These are phyloP conservation scores for Naganishia antarctica DNA, from an alignment of 768 basidiomycete genomes.

Conservation along the genomic window DNA sequence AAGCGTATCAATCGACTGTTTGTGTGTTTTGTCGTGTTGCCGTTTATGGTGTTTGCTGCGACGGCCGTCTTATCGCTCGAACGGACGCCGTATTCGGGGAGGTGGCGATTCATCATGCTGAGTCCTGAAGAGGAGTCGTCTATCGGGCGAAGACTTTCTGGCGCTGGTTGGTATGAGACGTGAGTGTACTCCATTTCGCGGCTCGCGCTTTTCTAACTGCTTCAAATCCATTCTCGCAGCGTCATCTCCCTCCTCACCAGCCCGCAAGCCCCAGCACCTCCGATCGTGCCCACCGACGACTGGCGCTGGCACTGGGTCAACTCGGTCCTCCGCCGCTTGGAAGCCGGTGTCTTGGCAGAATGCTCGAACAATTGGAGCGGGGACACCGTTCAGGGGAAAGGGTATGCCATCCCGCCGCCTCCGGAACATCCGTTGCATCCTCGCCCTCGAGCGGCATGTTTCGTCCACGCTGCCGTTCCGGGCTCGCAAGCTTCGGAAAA, in stretches of 20 bases:
- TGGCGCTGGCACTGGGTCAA: slow-evolving; percentile 89
- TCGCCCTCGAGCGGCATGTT: slow-evolving; percentile 70
- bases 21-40: slow-evolving; percentile 34
- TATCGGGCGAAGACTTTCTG: slow-evolving; percentile 74
- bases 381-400: slow-evolving; percentile 37
- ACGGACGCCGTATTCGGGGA: slow-evolving; percentile 43
- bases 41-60: slow-evolving; percentile 34
- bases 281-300: slow-evolving; percentile 66
- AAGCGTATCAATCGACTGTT: slow-evolving; percentile 28
- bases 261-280: slow-evolving; percentile 57
- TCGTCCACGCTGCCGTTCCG: slow-evolving; percentile 54
- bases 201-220: too few relatives aligned
- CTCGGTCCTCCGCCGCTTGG: slow-evolving; percentile 70
- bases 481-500: slow-evolving; percentile 30
- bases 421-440: slow-evolving; percentile 76
- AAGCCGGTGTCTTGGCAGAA: slow-evolving; percentile 63
- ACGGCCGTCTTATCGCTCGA: slow-evolving; percentile 42
- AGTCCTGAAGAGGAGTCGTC: slow-evolving; percentile 90
- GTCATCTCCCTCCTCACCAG: slow-evolving; percentile 69
- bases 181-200: too few relatives aligned
- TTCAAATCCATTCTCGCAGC: too few relatives aligned
- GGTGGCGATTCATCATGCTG: slow-evolving; percentile 76
- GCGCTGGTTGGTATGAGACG: slow-evolving; percentile 78
- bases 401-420: slow-evolving; percentile 70
- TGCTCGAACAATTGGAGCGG: slow-evolving; percentile 16